A percentile compares a stretch with the other conserved stretches of the same genome.
Conservation (phyloP, 1,139 yeast species). For the Pneumocystis canis region DNA sequence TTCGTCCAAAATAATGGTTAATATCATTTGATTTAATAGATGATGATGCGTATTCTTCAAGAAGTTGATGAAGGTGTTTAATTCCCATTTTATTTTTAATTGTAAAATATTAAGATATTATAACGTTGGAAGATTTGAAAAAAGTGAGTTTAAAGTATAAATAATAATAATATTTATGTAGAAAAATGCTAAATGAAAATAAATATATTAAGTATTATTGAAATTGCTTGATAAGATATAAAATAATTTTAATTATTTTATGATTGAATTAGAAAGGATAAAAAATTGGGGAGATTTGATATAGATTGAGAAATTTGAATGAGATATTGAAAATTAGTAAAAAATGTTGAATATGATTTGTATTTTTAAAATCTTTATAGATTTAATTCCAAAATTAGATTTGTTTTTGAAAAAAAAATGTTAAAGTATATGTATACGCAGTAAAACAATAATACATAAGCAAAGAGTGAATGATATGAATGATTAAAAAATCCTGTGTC, state of each 20-base stretch:
- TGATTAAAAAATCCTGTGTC: neutral
- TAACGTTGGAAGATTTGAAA: neutral
- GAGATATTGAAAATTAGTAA: neutral
- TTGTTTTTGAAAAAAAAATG: neutral
- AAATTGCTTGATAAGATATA: neutral
- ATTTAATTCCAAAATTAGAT: neutral
- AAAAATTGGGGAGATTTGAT: neutral
- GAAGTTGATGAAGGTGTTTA: conserved; percentile 55
- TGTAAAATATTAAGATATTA: neutral
- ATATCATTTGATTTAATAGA: conserved; percentile 69
- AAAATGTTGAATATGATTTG: neutral
- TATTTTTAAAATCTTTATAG: too few species aligned
- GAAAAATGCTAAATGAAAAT: neutral
- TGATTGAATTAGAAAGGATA: neutral
- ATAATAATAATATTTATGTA: too few species aligned
- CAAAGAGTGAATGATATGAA: neutral
- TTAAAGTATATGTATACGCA: too few species aligned
- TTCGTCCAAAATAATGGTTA: conserved; percentile 77
- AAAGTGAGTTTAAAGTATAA: neutral
- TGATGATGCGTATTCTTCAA: conserved; percentile 76
- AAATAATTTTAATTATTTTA: too few species aligned
- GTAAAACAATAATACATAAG: neutral
- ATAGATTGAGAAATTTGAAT: too few species aligned
- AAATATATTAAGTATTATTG: too few species aligned
- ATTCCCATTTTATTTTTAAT: neutral